Base-by-base conservation (phyloP, 2,329 filamentous ascomycete species). In the Phialophora macrospora region DNA sequence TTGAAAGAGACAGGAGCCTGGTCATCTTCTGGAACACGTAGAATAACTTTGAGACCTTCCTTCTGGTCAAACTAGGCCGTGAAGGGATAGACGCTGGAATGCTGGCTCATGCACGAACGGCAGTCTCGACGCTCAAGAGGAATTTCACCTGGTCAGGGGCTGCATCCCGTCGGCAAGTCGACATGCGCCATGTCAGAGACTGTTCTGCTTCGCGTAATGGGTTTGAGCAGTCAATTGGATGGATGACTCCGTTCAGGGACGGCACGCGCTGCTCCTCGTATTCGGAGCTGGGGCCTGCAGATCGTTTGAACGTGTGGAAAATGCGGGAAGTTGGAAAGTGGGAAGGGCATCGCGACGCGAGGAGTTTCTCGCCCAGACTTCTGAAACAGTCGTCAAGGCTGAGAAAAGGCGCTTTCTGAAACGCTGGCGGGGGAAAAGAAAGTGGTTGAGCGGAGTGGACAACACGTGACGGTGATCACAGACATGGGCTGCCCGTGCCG, bases 141-240 rank as follows among this genome's bases (percentile, higher is more conserved):
- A 20, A 12, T 32, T 30, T 28, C 8, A 48, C 44, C 48, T 52
- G 22, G 58, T 59, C 56, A 59, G 58, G 58, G 58, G 58, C 30
- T 52, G 58, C 58, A 41, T 51, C n/a, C 32, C 28, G n/a, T 17
- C 2, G 28, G 49, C 51, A 32, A n/a, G 32, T 52, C 4, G 56
- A 30, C 24, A 34, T 22, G 20, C 20, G 24, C 17, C 34, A 55
- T 54, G 38, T 32, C 20, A 28, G 28, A 41, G 30, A 32, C 44
- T 41, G n/a, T 63, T 38, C 60, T 48, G n/a, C 34, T 56, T 63
- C n/a, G n/a, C 57, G 60, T 57, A 63, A 55, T 57, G 54, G 60
- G 60, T n/a, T 63, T 8, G n/a, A 24, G 28, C 6, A 6, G 14
- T n/a, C 54, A 51, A 57, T 63, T 63, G 60, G 60, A 30, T 7